These are phyloP conservation scores for Colletotrichum chrysophilum DNA, from an alignment of 2,329 filamentous ascomycete genomes.

Conservation along the genomic window DNA sequence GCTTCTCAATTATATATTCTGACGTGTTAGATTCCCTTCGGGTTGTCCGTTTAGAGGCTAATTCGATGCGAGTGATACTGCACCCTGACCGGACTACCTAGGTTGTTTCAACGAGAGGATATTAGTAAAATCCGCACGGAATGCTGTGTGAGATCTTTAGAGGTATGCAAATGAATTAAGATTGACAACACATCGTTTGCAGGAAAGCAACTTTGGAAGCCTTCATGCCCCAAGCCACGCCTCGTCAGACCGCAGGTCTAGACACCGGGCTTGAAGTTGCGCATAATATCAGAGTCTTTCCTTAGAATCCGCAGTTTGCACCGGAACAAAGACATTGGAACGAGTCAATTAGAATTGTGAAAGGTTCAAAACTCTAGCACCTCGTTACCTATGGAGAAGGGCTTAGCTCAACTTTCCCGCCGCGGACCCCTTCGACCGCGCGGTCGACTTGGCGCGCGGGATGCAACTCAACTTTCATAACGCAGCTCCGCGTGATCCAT, in stretches of 20 bases:
- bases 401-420: rapidly evolving
- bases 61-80: too few relatives aligned
- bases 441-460: neutral
- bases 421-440: neutral
- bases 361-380: neutral
- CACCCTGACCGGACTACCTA: too few relatives aligned
- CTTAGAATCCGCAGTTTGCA: rapidly evolving
- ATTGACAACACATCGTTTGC: neutral
- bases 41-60: too few relatives aligned
- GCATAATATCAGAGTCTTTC: neutral
- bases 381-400: neutral
- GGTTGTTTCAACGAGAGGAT: too few relatives aligned
- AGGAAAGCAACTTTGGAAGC: neutral
- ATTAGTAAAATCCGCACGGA: too few relatives aligned
- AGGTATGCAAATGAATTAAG: rapidly evolving
- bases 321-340: neutral
- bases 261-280: neutral
- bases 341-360: rapidly evolving
- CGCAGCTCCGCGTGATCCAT: neutral
- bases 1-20: too few relatives aligned
- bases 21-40: too few relatives aligned
- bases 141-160: too few relatives aligned
- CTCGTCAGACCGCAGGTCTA: neutral
- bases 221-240: neutral
- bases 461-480: neutral